Base-by-base conservation (phyloP, 345 rosid species). In the Psidium friedrichsthalianum region DNA sequence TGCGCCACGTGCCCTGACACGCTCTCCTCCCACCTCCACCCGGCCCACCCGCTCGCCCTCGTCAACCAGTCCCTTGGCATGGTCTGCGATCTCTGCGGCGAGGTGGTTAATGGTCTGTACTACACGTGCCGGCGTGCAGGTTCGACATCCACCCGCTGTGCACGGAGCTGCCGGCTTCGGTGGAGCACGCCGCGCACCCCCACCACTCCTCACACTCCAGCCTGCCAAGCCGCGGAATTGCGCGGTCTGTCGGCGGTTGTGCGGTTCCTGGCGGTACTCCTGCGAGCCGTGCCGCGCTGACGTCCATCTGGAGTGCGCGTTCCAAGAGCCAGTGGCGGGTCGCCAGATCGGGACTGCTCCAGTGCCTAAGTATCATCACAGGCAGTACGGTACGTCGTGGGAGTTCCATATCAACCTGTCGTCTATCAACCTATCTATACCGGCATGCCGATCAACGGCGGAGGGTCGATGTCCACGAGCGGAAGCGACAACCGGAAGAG, bases 81-180 rank as follows among this genome's bases (percentile, higher is more conserved):
- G 1, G 82, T 27, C 32, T 91, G 93, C 14, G 88, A 87, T 58
- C 83, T 90, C 7, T 93, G 94, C 85, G 4, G 86, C 40, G 88
- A 88, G n/a, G 58, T 51, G 4, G 86, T 90, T 3, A 86, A 82
- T 44, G 91, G 93, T 14, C 85, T 93, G 36, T 88, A 86, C 88
- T 92, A 90, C 42, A 57, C 89, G 74, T 91, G 91, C 88, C 58
- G 80, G n/a, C 69, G 12, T 92, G 92, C 44, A 89, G 87, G 44
- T 90, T 91, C 36, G 88, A 93, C 54, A 87, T 87, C 18, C 92
- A 93, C 83, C 91, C 91, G 0, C 25, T 83, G 5, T 90, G 93
- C 87, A 88, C 91, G 16, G 82, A 89, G 80, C 55, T 90, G 53
- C 91, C 93, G 20, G 85, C 29, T 76, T 47, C 83, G 32, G 80